A percentile compares a stretch with the other conserved stretches of the same genome.
These are phyloP conservation scores for Ceratocystis diversiconidia DNA, from an alignment of 2,329 filamentous ascomycete species.

Conservation along the genomic window DNA sequence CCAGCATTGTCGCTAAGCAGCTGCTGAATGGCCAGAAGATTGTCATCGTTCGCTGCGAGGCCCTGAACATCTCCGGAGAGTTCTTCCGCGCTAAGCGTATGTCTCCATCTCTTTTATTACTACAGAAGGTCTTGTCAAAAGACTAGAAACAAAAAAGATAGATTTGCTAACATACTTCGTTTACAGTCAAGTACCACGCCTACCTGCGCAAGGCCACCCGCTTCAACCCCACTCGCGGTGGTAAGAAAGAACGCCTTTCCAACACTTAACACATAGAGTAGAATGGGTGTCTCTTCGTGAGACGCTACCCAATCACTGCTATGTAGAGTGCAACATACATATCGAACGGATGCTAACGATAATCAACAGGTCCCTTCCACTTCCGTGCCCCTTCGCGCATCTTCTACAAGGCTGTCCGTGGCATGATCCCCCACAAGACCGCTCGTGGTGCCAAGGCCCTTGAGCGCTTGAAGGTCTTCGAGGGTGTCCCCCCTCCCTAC, in stretches of 20 bases:
- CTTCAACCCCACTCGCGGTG: slow-evolving; percentile 98
- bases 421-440: slow-evolving; percentile 99
- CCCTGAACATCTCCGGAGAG: slow-evolving; percentile 99
- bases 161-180: slow-evolving; percentile 9
- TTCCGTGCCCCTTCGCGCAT: slow-evolving; percentile 98
- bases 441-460: slow-evolving; percentile 89
- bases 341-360: slow-evolving; percentile 24
- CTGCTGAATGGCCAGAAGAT: slow-evolving; percentile 99
- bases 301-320: neutral
- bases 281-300: neutral
- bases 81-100: slow-evolving; percentile 99
- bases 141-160: neutral
- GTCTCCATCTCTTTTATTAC: slow-evolving; percentile 32
- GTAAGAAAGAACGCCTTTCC: slow-evolving; percentile 37
- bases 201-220: slow-evolving; percentile 99
- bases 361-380: slow-evolving; percentile 78
- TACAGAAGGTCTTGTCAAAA: neutral
- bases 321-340: neutral
- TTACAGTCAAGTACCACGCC: slow-evolving; percentile 97
- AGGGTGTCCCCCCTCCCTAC: slow-evolving; percentile 97
- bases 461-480: slow-evolving; percentile 99
- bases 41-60: slow-evolving; percentile 95
- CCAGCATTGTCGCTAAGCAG: slow-evolving; percentile 97
- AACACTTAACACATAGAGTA: neutral
- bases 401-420: slow-evolving; percentile 99